phyloP scores from a whole-genome alignment of 2,329 filamentous ascomycete species.

The Ophioceras dolichostomum region DNA sequence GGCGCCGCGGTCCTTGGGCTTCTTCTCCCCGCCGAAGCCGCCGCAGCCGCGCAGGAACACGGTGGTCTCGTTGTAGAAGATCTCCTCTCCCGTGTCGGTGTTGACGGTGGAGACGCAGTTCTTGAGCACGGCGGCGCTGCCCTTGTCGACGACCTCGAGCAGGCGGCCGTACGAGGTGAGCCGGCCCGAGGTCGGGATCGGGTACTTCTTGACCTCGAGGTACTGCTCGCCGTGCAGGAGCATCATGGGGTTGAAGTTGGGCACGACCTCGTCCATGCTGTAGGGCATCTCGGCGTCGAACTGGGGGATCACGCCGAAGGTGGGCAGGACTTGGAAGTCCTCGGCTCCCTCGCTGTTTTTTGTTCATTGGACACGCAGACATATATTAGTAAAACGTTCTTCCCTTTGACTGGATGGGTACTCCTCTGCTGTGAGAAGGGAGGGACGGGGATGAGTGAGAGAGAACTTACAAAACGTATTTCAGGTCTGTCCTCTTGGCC shows the following conservation, averaged over 20 bases:
- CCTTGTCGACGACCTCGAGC: constrained; percentile 94
- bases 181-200: constrained; percentile 72
- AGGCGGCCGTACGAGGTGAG: constrained; percentile 68
- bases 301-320: constrained; percentile 92
- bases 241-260: constrained; percentile 98
- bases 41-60: constrained; percentile 86
- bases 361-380: background rate
- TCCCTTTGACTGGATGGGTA: too few relatives aligned
- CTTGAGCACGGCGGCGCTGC: constrained; percentile 73
- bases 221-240: constrained; percentile 97
- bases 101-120: constrained; percentile 73
- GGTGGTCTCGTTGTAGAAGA: constrained; percentile 97
- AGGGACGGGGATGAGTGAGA: too few relatives aligned
- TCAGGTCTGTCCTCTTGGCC: constrained; percentile 78
- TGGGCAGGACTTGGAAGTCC: constrained; percentile 86
- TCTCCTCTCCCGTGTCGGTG: constrained; percentile 70
- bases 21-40: constrained; percentile 76
- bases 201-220: constrained; percentile 85
- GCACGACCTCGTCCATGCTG: constrained; percentile 69
- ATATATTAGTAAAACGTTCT: background rate
- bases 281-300: constrained; percentile 78
- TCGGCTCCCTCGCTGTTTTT: constrained; percentile 69
- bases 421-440: too few relatives aligned
- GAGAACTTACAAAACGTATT: constrained; percentile 57
- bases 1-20: constrained; percentile 64